These are phyloP conservation scores for Piper betle DNA, from an alignment of 164 flowering plant genomes.

Conservation along the genomic window DNA sequence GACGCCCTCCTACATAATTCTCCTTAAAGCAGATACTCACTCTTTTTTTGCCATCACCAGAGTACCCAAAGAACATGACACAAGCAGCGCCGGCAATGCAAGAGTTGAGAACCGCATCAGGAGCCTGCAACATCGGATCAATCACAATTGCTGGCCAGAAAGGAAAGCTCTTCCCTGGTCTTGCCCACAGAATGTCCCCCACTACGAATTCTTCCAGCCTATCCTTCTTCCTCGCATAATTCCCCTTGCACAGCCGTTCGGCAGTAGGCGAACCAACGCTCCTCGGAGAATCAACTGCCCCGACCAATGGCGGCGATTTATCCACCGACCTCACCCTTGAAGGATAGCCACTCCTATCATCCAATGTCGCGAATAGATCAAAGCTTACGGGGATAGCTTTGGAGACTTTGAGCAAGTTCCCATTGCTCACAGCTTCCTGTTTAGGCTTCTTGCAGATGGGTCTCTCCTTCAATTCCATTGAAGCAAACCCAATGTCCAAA, in stretches of 20 bases:
- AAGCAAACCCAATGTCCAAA: conserved; percentile 18
- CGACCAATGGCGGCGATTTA: conserved; percentile 10
- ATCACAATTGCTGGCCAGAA: conserved; percentile 95
- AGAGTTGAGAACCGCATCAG: conserved; percentile 56
- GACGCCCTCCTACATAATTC: too few relatives aligned
- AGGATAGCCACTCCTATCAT: conserved; percentile 26
- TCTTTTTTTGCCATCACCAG: conserved; percentile 61
- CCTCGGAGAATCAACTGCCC: conserved; percentile 7
- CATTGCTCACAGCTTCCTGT: conserved; percentile 2
- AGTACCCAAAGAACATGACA: conserved; percentile 92
- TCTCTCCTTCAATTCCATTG: conserved; percentile 13
- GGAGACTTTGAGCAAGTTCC: conserved; percentile 12
- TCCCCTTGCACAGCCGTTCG: conserved; percentile 16
- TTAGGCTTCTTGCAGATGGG: conserved; percentile 17
- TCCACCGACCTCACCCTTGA: conserved; percentile 24
- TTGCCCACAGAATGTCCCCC: conserved; percentile 94
- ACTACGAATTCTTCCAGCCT: conserved; percentile 48
- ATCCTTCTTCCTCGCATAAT: conserved; percentile 25
- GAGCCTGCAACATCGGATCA: conserved; percentile 81
- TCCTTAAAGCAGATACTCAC: conserved; percentile 17
- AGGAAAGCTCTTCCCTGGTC: conserved; percentile 54
- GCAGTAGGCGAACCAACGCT: conserved; percentile 1
- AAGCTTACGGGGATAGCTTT: conserved; percentile 10
- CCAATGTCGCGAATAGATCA: conserved; percentile 17
- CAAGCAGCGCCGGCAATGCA: conserved; percentile 70